Evolutionary conservation across 225 moss, liverwort and hornwort species (phyloP).

Genomic region (Pleurozium schreberi): DNA sequence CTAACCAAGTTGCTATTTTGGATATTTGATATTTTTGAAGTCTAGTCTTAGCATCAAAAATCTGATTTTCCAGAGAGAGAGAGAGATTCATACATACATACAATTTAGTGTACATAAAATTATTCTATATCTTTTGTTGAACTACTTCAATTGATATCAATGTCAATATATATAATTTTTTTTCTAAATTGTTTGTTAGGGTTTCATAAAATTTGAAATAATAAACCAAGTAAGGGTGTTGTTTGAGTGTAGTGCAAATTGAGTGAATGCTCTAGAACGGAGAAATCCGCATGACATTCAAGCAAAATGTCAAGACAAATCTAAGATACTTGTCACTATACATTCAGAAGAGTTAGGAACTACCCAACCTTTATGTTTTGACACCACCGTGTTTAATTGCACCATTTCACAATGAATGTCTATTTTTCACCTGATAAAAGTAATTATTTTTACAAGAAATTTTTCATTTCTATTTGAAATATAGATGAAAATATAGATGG

Average conservation of each 20-base stretch:
- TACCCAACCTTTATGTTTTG: neutral
- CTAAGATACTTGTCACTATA: fast-evolving
- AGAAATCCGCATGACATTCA: neutral
- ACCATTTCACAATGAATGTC: no score
- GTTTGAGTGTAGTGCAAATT: neutral
- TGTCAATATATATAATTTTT: no score
- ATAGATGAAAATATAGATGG: no score
- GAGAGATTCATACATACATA: neutral
- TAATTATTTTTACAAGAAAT: no score
- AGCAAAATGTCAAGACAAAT: neutral
- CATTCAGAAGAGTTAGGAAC: fast-evolving
- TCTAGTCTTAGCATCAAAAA: no score
- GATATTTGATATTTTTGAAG: fast-evolving
- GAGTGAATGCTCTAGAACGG: neutral
- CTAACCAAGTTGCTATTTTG: neutral
- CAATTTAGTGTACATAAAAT: fast-evolving
- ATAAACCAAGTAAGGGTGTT: fast-evolving
- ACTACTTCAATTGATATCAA: neutral
- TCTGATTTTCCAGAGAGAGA: no score
- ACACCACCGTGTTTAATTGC: no score
- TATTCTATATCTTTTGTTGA: neutral
- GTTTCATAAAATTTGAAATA: neutral
- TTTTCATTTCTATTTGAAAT: no score
- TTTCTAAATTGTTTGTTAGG: no score
- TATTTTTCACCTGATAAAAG: no score